phyloP scores from a whole-genome alignment of 768 basidiomycete genomes.

The Glaciozyma martinii region DNA sequence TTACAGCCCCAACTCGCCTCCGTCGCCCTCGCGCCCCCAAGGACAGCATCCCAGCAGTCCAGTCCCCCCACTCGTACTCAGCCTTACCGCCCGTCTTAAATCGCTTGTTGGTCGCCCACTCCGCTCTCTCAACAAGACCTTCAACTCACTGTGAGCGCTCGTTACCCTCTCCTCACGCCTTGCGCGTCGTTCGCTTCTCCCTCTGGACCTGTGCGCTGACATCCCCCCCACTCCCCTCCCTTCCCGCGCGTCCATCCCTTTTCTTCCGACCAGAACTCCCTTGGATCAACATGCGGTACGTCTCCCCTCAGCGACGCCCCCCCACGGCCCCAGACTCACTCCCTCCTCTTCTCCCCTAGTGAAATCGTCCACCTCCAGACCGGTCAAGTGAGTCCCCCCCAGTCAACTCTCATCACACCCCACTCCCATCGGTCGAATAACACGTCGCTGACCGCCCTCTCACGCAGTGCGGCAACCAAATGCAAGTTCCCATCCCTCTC shows the following conservation, averaged over 20 bases:
- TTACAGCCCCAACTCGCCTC: neutral
- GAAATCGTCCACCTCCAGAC: slow-evolving; percentile 9
- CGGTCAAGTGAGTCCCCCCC: neutral
- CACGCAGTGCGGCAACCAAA: slow-evolving; percentile 89
- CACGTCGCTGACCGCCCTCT: neutral
- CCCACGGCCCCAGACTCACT: neutral
- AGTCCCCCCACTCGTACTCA: too few species aligned
- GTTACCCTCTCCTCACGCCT: neutral
- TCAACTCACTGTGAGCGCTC: neutral
- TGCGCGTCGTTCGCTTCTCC: neutral
- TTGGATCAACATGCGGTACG: neutral
- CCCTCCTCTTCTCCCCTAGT: neutral
- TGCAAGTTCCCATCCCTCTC: slow-evolving; percentile 45
- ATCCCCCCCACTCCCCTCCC: neutral
- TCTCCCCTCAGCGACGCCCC: neutral
- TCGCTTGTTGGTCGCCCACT: too few species aligned
- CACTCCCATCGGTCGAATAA: neutral
- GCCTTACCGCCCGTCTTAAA: too few species aligned
- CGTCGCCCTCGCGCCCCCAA: neutral
- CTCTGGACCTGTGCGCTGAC: neutral
- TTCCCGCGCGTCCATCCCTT: neutral
- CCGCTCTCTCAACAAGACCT: too few species aligned
- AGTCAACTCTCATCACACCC: neutral
- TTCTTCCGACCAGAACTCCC: neutral
- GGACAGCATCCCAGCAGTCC: too few species aligned